Conservation (phyloP, 441 rosid genomes). For the Sinapis alba region DNA sequence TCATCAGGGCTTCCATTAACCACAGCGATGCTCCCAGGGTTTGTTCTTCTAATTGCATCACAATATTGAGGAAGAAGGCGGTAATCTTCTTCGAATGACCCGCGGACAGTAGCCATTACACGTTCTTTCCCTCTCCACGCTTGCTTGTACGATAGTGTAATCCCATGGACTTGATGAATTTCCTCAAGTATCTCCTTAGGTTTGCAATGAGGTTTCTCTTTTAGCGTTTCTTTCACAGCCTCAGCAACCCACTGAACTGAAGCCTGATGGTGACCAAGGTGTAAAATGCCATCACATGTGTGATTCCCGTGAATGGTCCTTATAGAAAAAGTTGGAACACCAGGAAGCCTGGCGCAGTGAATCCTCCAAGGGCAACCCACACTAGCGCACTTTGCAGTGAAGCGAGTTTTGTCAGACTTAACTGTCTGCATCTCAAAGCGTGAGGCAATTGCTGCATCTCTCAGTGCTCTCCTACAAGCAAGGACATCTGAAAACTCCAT, state of each 20-base stretch:
- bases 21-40: slow-evolving; percentile 70
- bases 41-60: slow-evolving; percentile 54
- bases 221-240: slow-evolving; percentile 51
- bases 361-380: slow-evolving; percentile 67
- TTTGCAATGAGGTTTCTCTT: slow-evolving; percentile 55
- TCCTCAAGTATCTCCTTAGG: slow-evolving; percentile 67
- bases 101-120: slow-evolving; percentile 60
- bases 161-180: slow-evolving; percentile 59
- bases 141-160: slow-evolving; percentile 64
- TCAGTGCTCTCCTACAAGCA: slow-evolving; percentile 63
- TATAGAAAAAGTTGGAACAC: slow-evolving; percentile 57
- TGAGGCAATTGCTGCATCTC: slow-evolving; percentile 62
- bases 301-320: slow-evolving; percentile 58
- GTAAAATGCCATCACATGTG: slow-evolving; percentile 55
- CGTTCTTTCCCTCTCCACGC: slow-evolving; percentile 79
- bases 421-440: slow-evolving; percentile 66
- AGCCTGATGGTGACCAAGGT: slow-evolving; percentile 70
- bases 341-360: slow-evolving; percentile 60
- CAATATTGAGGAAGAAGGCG: slow-evolving; percentile 70
- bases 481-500: slow-evolving; percentile 61
- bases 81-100: slow-evolving; percentile 70
- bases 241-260: slow-evolving; percentile 72
- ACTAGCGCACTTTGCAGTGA: slow-evolving; percentile 57
- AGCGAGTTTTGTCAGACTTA: slow-evolving; percentile 63
- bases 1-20: slow-evolving; percentile 53